Base-by-base conservation (phyloP, 176 grass and related monocot genomes). In the Zizania latifolia region DNA sequence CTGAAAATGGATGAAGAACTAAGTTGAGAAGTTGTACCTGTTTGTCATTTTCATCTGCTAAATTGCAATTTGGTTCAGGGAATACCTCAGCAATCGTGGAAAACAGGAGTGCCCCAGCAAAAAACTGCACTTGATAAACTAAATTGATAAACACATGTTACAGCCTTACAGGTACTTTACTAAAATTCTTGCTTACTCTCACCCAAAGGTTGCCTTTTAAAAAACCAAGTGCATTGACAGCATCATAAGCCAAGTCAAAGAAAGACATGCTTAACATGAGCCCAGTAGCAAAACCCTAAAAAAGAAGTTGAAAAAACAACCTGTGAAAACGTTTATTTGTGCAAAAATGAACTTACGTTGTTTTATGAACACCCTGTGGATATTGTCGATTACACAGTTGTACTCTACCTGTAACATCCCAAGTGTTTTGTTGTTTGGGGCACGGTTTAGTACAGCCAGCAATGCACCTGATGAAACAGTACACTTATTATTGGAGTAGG, bases 231-330 rank as follows among this genome's bases (percentile, higher is more conserved):
- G 93, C 88, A 38, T 93, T 86, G 65, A 97, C 75, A 88, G 93
- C 84, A 69, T 93, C 91, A 72, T 97, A 91, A 75, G 89, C 85
- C 87, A 97, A 81, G 87, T 97, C 93, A 68, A 97, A 92, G 77
- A 97, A 97, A 39, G 93, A 97, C 77, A 97, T 93, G 90, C 93
- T 88, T 57, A 97, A 45, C 87, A 97, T 97, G 51, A 97, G 86
- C 45, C 93, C 93, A 76, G 93, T 91, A 86, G 90, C 93, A 82
- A 97, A 97, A 39, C 93, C 93, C 93, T 97, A 78, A 60, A 73
- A 70, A 50, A 59, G 64, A 6, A 55, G 51, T 70, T 43, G 21
- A 4, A n/a, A 70, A 48, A 83, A 68, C 31, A 24, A n/a, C 39
- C 1, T 62, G 17, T 82, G 33, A 58, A 60, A 63, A 43, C 36